Evolutionary conservation across 1,139 yeast species (phyloP), one percentile per base, ranked within the genome.

Genomic region (Debaryomyces robertsiae): DNA sequence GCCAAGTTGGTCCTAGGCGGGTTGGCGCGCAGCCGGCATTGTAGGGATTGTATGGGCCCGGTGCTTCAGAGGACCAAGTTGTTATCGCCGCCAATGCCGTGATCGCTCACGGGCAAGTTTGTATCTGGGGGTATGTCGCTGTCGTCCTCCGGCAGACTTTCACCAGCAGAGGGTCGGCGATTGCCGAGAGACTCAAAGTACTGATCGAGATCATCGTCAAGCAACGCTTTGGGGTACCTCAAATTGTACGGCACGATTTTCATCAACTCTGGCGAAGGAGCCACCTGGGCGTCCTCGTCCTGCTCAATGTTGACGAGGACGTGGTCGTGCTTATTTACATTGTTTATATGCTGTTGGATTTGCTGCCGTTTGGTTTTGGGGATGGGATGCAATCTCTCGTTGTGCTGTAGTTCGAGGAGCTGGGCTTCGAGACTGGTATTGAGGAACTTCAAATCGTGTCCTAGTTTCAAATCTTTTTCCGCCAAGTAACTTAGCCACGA

Each of bases 381-480:
- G 14, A 52, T 52, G 1, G 73, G 73, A 43, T 67, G 72, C 37
- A 58, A 60, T 39, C 60, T 61, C 3, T 53, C 45, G 44, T 65
- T 64, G 19, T 53, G 50, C 43, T 64, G 67, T 36, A 60, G 58
- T 36, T 55, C 50, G 35, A 64, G 41, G 41, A 62, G 58, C 36
- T 63, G 66, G 6, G 56, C 50, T 14, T 57, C 58, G 16, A 71
- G 55, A 15, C 61, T 53, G 3, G 75, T 65, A 41, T 63, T 61
- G 38, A 62, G 49, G 44, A 64, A 71, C 45, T 69, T 69, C 46
- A 65, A 52, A 47, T 67, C 69, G 40, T 70, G 73, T 6, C 76
- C 76, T 43, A 72, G 58, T 45, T 68, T 68, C 39, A 67, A 53
- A 46, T 73, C 77, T 43, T 73, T 73, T 44, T 73, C 78, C 9